Conservation (phyloP, 108 stramenopile genomes). For the Cyclotella choctawhatcheeana region DNA sequence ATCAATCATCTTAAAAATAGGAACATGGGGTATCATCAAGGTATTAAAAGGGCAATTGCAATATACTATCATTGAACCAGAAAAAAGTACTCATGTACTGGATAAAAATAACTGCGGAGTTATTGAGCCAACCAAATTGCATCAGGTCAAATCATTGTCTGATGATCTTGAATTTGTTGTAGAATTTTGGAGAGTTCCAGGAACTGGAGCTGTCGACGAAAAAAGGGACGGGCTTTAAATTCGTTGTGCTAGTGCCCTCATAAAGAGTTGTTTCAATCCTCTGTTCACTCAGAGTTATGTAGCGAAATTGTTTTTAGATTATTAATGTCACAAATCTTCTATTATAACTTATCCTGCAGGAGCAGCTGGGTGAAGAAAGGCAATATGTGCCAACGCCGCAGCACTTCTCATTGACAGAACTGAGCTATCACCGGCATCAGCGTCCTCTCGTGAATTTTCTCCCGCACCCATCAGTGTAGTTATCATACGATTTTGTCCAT, state of each 20-base stretch:
- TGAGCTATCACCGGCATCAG: constrained; percentile 52
- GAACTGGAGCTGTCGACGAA: constrained; percentile 58
- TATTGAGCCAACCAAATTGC: constrained; percentile 51
- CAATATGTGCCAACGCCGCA: constrained; percentile 39
- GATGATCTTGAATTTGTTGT: constrained; percentile 65
- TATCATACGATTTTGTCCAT: constrained; percentile 46
- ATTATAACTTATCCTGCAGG: constrained; percentile 20
- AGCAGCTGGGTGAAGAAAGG: constrained; percentile 41
- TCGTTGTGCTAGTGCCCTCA: too few relatives aligned
- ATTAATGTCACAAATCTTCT: background rate
- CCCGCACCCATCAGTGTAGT: constrained; percentile 32
- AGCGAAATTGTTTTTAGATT: too few relatives aligned
- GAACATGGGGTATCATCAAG: constrained; percentile 66
- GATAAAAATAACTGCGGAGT: constrained; percentile 38
- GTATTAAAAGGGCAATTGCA: constrained; percentile 48
- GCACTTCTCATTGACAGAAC: constrained; percentile 48
- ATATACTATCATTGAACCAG: constrained; percentile 46
- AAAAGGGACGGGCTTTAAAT: constrained; percentile 50
- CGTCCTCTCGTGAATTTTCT: constrained; percentile 39
- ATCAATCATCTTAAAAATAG: background rate
- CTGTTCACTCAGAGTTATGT: too few relatives aligned
- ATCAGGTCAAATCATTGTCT: constrained; percentile 49
- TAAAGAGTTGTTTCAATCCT: too few relatives aligned
- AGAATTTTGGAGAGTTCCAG: constrained; percentile 58
- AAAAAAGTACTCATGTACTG: constrained; percentile 26